Evolutionary conservation across 768 basidiomycete genomes (phyloP).

Genomic region (Phallus indusiatus): DNA sequence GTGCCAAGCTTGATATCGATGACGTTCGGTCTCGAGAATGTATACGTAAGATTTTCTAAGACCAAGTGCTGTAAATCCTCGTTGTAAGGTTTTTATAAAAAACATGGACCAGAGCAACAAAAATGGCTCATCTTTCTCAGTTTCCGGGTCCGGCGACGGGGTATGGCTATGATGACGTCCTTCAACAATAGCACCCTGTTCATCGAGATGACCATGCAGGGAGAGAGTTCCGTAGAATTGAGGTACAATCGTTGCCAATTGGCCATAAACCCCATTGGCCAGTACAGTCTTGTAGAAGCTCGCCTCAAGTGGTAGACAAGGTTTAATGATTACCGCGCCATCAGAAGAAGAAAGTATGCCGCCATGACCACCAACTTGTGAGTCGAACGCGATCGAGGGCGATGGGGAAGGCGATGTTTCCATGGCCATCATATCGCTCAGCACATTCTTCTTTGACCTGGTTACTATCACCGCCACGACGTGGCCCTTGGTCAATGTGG

Average conservation of each 20-base stretch:
- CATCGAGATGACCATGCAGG: constrained; percentile 53
- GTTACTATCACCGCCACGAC: background rate
- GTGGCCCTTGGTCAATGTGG: background rate
- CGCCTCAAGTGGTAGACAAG: constrained; percentile 52
- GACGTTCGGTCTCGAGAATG: constrained; percentile 74
- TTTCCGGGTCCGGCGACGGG: constrained; percentile 13
- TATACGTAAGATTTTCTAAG: constrained; percentile 70
- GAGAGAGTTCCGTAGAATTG: constrained; percentile 71
- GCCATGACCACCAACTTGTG: constrained; percentile 77
- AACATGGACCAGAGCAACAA: background rate
- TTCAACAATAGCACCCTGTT: constrained; percentile 17
- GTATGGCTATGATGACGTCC: constrained; percentile 14
- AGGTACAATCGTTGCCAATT: constrained; percentile 53
- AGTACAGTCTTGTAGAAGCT: constrained; percentile 59
- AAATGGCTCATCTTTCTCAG: constrained; percentile 37
- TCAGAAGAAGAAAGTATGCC: constrained; percentile 66
- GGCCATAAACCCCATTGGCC: constrained; percentile 27
- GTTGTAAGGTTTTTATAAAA: background rate
- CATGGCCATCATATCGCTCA: background rate
- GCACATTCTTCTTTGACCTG: background rate
- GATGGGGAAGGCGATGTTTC: background rate
- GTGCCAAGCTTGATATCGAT: constrained; percentile 93
- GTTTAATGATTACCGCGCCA: constrained; percentile 75
- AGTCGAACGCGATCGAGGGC: constrained; percentile 24
- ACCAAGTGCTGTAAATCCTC: constrained; percentile 54